Conservation (phyloP, 2,329 filamentous ascomycete genomes). For the Proliferodiscus dingleyae region DNA sequence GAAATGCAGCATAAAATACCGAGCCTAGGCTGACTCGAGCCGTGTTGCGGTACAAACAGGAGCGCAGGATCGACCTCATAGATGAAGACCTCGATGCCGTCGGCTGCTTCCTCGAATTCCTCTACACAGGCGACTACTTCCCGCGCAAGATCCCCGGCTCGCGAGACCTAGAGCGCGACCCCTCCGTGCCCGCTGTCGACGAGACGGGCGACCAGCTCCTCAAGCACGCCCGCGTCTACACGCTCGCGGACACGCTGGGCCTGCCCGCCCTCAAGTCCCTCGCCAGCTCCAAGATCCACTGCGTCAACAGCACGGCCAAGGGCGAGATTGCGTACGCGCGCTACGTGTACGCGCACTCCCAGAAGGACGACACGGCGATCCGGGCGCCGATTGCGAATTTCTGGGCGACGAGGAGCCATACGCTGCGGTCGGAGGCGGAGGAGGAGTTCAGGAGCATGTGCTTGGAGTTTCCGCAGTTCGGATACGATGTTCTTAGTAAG, state of each 20-base stretch:
- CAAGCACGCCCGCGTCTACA: slow-evolving; percentile 86
- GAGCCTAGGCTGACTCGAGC: too few relatives aligned
- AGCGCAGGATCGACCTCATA: slow-evolving; percentile 63
- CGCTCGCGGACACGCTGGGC: slow-evolving; percentile 74
- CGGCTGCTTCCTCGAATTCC: slow-evolving; percentile 74
- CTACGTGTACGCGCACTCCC: slow-evolving; percentile 80
- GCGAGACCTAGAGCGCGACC: slow-evolving; percentile 65
- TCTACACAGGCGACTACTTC: slow-evolving; percentile 86
- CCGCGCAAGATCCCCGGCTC: slow-evolving; percentile 60
- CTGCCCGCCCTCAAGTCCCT: slow-evolving; percentile 66
- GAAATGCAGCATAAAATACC: background rate
- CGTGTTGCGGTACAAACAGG: too few relatives aligned
- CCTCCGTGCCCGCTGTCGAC: slow-evolving; percentile 61
- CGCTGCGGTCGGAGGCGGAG: slow-evolving; percentile 79
- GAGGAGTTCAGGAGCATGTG: slow-evolving; percentile 80
- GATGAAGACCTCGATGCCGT: slow-evolving; percentile 68
- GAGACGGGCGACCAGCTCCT: slow-evolving; percentile 78
- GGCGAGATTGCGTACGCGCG: slow-evolving; percentile 90
- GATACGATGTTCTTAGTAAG: slow-evolving; percentile 83
- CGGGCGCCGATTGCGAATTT: slow-evolving; percentile 82
- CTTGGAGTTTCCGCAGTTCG: slow-evolving; percentile 85
- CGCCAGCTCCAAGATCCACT: slow-evolving; percentile 86
- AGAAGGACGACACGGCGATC: slow-evolving; percentile 63
- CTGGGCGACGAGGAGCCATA: slow-evolving; percentile 78
- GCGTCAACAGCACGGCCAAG: slow-evolving; percentile 78